Evolutionary conservation across 257 asterid genomes (phyloP).

Genomic region (Ballota nigra): DNA sequence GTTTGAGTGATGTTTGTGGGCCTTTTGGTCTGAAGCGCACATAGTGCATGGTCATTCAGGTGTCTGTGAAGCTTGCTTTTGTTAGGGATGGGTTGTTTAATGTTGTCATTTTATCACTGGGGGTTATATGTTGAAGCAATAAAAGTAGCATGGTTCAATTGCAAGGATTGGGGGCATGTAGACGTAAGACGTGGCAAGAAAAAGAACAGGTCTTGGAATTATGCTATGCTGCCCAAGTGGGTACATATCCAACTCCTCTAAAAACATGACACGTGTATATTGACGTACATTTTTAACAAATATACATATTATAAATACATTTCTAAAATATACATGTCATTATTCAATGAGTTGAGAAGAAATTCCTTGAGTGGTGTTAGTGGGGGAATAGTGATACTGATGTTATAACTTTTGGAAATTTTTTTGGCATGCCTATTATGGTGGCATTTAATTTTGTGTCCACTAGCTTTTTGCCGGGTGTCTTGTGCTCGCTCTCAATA

Average conservation of each 20-base stretch:
- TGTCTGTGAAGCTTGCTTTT: not conserved
- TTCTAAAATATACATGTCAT: not conserved
- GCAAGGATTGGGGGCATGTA: constrained; percentile 2
- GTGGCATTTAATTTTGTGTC: not conserved
- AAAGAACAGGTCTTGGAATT: not conserved
- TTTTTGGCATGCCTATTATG: constrained; percentile 9
- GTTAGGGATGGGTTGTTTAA: not conserved
- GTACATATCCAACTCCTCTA: not conserved
- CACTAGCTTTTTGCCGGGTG: not conserved
- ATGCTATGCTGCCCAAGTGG: not conserved
- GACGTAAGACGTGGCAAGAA: not conserved
- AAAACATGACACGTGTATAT: not conserved
- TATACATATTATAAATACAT: not conserved
- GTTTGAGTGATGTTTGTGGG: not conserved
- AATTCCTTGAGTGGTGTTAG: not conserved
- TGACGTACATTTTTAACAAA: not conserved
- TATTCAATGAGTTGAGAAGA: not conserved
- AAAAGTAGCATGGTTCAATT: not conserved
- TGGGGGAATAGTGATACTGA: not conserved
- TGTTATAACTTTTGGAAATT: not conserved
- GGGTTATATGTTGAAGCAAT: constrained; percentile 14
- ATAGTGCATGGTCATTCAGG: not conserved
- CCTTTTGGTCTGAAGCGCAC: not conserved
- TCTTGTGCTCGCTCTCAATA: constrained; percentile 13
- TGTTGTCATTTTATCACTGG: not conserved